Base-by-base conservation (phyloP, 2,329 filamentous ascomycete genomes). In the Aspergillus fructus region DNA sequence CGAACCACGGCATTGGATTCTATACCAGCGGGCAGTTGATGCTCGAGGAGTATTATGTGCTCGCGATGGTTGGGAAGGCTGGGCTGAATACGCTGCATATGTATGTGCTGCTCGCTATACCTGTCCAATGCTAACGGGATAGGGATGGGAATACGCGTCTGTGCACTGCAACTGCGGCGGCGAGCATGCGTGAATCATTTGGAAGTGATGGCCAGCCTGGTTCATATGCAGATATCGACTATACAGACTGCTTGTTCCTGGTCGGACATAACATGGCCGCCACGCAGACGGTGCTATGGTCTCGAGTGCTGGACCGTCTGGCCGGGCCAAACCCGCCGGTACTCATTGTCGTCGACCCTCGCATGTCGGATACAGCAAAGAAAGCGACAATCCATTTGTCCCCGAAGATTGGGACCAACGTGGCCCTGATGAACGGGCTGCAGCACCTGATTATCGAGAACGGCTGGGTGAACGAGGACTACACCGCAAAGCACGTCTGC, bases 101-200 rank as follows among this genome's bases (percentile, higher is more conserved):
- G 72, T 74, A 60, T 27, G 68, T 54, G 21, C n/a, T 5, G 2
- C 17, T 13, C 21, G 6, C 39, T n/a, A 57, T 17, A 51, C 11
- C 13, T 1, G 19, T n/a, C 2, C 27, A 8, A 24, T 3, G 17
- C 47, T 37, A 21, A 42, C 27, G 27, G n/a, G 30, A 5, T 34
- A 75, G 72, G 72, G 72, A 76, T 48, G 73, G 74, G 3, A 76
- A 76, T 56, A 76, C 74, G 5, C 67, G 74, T 2, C 65, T 76
- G 1, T 76, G 73, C 55, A 76, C 72, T 2, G 73, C 72, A 21
- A 75, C 73, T 5, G 73, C 73, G 3, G 73, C 74, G 9, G 67
- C 73, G 6, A 66, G 69, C n/a, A 74, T 76, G 72, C 61, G 73
- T 6, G 74, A 76, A 58, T 72, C 68, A 2, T 76, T 76, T 53